phyloP scores from a whole-genome alignment of 495 filamentous ascomycete genomes.

The Cladorrhinum samala region DNA sequence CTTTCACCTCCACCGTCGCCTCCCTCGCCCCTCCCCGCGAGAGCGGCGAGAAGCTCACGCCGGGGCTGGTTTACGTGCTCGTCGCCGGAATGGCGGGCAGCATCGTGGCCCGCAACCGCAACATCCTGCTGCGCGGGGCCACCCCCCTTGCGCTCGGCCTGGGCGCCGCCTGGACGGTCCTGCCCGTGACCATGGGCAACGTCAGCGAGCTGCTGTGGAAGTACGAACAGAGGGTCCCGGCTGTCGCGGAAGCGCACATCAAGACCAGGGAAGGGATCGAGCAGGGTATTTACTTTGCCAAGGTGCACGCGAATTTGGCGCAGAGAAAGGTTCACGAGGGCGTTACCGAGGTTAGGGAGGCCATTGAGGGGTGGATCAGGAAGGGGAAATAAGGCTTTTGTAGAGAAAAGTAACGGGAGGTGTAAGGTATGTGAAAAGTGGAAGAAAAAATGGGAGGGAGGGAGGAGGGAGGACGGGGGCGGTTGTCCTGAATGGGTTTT shows the following conservation, averaged over 20 bases:
- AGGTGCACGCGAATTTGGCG: slow-evolving; percentile 63
- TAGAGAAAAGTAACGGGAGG: not conserved
- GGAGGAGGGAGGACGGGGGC: no score
- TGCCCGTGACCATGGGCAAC: slow-evolving; percentile 79
- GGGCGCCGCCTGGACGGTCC: slow-evolving; percentile 63
- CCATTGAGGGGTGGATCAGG: slow-evolving; percentile 79
- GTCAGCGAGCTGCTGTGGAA: slow-evolving; percentile 76
- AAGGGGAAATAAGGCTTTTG: slow-evolving; percentile 77
- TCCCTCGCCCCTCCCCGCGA: slow-evolving; percentile 77
- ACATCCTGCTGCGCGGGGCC: slow-evolving; percentile 65
- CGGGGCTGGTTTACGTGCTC: slow-evolving; percentile 80
- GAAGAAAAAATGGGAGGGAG: no score
- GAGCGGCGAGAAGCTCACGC: slow-evolving; percentile 75
- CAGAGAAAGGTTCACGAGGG: slow-evolving; percentile 70
- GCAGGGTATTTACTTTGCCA: slow-evolving; percentile 61
- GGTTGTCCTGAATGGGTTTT: not conserved
- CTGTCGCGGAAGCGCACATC: slow-evolving; percentile 70
- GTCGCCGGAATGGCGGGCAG: slow-evolving; percentile 88
- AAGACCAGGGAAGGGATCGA: slow-evolving; percentile 57
- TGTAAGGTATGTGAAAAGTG: not conserved
- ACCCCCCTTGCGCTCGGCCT: slow-evolving; percentile 67
- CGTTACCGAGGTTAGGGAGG: slow-evolving; percentile 63
- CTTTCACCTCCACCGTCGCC: slow-evolving; percentile 78
- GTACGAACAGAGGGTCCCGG: slow-evolving; percentile 82
- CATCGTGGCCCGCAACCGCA: slow-evolving; percentile 80